phyloP scores from a whole-genome alignment of 495 filamentous ascomycete species.

The Endocarpon pusillum region DNA sequence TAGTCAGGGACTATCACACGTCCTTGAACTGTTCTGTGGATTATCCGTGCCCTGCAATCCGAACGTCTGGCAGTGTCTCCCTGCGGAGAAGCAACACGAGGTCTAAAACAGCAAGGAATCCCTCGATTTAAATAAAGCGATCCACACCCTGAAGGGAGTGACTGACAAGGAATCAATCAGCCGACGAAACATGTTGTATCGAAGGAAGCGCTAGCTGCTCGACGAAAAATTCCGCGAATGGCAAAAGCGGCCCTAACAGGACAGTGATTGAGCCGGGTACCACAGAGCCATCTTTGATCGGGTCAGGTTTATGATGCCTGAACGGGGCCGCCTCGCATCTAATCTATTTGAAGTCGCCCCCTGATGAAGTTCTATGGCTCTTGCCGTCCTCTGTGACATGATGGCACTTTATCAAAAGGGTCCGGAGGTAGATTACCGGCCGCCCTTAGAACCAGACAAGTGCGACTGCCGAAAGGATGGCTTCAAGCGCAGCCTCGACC shows the following conservation, averaged over 20 bases:
- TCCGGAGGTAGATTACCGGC: slow-evolving; percentile 5
- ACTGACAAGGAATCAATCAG: slow-evolving; percentile 2
- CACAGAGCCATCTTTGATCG: slow-evolving; percentile 1
- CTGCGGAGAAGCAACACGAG: slow-evolving; percentile 9
- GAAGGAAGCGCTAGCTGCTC: slow-evolving; percentile 11
- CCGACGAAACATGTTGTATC: slow-evolving; percentile 5
- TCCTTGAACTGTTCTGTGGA: slow-evolving; percentile 9
- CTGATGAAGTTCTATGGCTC: slow-evolving; percentile 6
- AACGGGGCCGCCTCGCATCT: slow-evolving; percentile 9
- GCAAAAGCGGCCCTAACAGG: slow-evolving; percentile 5
- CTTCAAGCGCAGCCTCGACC: slow-evolving; percentile 3
- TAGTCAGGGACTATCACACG: slow-evolving; percentile 6
- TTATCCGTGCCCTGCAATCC: slow-evolving; percentile 10
- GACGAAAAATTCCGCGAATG: slow-evolving; percentile 7
- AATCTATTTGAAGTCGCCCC: slow-evolving; percentile 9
- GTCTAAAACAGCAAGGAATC: slow-evolving; percentile 9
- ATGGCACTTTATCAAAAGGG: slow-evolving; percentile 14
- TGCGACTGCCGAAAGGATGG: slow-evolving; percentile 5
- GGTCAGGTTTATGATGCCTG: slow-evolving; percentile 7
- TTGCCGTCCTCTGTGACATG: slow-evolving; percentile 22
- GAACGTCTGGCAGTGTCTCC: slow-evolving; percentile 12
- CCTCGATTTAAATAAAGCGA: slow-evolving; percentile 5
- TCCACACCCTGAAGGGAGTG: not conserved
- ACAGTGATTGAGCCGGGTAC: not conserved
- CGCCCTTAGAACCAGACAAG: slow-evolving; percentile 9